These are phyloP conservation scores for Coprinellus micaceus DNA, from an alignment of 768 basidiomycete species.

Conservation along the genomic window DNA sequence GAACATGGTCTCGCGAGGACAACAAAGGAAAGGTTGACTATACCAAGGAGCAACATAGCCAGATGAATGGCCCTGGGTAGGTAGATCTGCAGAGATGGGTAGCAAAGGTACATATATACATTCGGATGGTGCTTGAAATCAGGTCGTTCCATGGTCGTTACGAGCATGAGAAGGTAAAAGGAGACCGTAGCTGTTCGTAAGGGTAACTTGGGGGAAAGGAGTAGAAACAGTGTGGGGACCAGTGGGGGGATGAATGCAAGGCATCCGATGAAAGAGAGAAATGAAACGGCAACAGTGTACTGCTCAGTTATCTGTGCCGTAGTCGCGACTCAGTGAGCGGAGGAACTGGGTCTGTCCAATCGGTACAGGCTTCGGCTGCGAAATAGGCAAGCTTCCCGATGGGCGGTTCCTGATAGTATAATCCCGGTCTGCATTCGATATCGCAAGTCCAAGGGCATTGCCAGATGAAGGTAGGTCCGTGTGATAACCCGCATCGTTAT, in stretches of 20 bases:
- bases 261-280: neutral
- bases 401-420: slow-evolving; percentile 23
- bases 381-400: slow-evolving; percentile 21
- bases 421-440: slow-evolving; percentile 6
- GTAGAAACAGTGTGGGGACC: neutral
- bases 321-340: slow-evolving; percentile 30
- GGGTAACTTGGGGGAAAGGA: neutral
- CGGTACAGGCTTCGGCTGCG: slow-evolving; percentile 33
- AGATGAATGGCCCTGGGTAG: too few relatives aligned
- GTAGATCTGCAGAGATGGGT: too few relatives aligned
- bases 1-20: neutral
- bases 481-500: slow-evolving; percentile 5
- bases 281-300: neutral
- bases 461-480: slow-evolving; percentile 7
- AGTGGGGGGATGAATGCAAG: too few relatives aligned
- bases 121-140: neutral
- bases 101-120: neutral
- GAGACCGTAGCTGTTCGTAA: slow-evolving; percentile 1
- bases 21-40: neutral
- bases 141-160: neutral
- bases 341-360: slow-evolving; percentile 25
- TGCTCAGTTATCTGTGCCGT: too few relatives aligned
- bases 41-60: too few relatives aligned
- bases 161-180: neutral
- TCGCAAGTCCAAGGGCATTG: slow-evolving; percentile 8